phyloP scores from a whole-genome alignment of 1,284 basidiomycete genomes.

The Cutaneotrichosporon sp. region DNA sequence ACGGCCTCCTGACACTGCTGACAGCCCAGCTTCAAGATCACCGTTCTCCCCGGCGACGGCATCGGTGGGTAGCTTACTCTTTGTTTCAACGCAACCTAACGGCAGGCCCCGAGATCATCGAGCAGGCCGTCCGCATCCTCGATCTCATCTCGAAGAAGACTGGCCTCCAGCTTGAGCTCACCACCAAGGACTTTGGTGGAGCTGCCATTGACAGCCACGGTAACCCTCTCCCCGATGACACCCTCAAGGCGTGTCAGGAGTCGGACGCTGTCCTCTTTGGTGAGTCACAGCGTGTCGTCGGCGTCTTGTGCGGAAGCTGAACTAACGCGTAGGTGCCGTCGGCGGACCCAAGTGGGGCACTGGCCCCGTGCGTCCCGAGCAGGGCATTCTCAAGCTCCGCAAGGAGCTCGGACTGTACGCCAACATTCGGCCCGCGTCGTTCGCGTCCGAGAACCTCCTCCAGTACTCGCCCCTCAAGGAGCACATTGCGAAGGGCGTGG shows the following conservation, averaged over 20 bases:
- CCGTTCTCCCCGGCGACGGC: conserved; percentile 90
- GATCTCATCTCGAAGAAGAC: conserved; percentile 68
- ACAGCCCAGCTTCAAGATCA: conserved; percentile 67
- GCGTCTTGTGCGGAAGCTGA: neutral
- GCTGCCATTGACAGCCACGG: conserved; percentile 85
- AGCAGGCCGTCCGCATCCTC: conserved; percentile 84
- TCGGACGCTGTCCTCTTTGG: conserved; percentile 93
- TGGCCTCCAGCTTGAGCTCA: conserved; percentile 69
- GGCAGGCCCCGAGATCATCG: conserved; percentile 86
- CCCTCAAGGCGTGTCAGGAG: conserved; percentile 79
- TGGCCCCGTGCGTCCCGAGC: conserved; percentile 90
- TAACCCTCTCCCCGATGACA: conserved; percentile 78
- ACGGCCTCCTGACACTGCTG: neutral
- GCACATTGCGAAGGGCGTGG: conserved; percentile 76
- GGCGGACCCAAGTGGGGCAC: conserved; percentile 98
- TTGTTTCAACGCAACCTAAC: neutral
- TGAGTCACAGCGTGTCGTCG: conserved; percentile 46
- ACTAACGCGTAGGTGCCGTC: conserved; percentile 71
- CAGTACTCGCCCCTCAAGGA: conserved; percentile 90
- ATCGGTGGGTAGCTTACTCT: conserved; percentile 65
- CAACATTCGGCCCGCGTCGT: conserved; percentile 95
- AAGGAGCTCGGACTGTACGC: conserved; percentile 94
- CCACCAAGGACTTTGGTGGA: conserved; percentile 80
- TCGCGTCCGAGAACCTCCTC: conserved; percentile 87
- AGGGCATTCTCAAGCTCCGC: conserved; percentile 85